A percentile compares a stretch with the other conserved stretches of the same genome.
phyloP scores from a whole-genome alignment of 2,329 filamentous ascomycete genomes.

The Dactylonectria estremocensis region DNA sequence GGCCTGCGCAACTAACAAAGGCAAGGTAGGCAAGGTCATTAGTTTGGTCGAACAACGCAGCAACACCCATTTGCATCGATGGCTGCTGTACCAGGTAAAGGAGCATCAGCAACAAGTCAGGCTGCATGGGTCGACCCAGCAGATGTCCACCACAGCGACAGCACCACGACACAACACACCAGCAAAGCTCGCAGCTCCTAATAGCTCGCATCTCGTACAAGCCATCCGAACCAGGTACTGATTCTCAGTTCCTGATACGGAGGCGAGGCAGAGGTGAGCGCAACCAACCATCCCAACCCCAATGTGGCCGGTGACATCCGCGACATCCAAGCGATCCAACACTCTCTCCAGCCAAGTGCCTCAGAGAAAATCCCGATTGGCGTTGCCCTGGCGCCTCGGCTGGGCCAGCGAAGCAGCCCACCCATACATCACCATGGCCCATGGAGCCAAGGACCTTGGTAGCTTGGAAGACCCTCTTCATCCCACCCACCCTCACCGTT shows the following conservation, averaged over 20 bases:
- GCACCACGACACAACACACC: slow-evolving; percentile 13
- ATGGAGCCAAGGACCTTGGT: background rate
- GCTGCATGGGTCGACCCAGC: slow-evolving; percentile 23
- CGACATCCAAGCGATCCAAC: slow-evolving; percentile 14
- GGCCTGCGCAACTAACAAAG: background rate
- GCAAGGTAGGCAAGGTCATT: no score
- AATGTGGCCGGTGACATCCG: slow-evolving; percentile 28
- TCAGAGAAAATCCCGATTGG: slow-evolving; percentile 43
- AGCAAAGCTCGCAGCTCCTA: slow-evolving; percentile 4
- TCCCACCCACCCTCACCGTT: slow-evolving; percentile 43
- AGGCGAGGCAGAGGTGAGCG: slow-evolving; percentile 20
- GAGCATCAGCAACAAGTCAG: slow-evolving; percentile 21
- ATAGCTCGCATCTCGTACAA: background rate
- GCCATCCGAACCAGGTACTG: slow-evolving; percentile 4
- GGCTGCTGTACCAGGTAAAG: slow-evolving; percentile 24
- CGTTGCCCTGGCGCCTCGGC: slow-evolving; percentile 28
- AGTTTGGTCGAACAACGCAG: slow-evolving; percentile 15
- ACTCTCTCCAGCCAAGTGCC: slow-evolving; percentile 18
- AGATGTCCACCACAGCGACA: slow-evolving; percentile 24
- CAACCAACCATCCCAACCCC: slow-evolving; percentile 22
- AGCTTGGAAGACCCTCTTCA: slow-evolving; percentile 4
- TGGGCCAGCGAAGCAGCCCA: slow-evolving; percentile 28
- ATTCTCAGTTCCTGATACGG: no score
- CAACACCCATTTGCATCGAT: slow-evolving; percentile 14
- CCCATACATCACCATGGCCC: slow-evolving; percentile 18